Evolutionary conservation across 768 basidiomycete genomes (phyloP).

Genomic region (Mrakia hoshinonis): DNA sequence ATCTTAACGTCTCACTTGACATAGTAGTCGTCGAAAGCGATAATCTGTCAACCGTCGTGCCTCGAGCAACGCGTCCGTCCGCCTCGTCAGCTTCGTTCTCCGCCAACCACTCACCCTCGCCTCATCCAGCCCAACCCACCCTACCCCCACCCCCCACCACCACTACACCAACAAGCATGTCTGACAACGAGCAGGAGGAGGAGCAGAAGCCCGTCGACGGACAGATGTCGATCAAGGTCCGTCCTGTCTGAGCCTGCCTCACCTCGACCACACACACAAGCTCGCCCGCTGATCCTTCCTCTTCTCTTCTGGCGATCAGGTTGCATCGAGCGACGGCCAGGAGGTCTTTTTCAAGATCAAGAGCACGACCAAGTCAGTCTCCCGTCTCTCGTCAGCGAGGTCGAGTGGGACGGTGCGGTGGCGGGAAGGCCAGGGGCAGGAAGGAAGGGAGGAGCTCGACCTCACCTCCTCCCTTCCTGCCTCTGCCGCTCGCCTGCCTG

Average conservation of each 20-base stretch:
- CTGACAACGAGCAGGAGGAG: conserved; percentile 6
- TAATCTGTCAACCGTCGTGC: too few species aligned
- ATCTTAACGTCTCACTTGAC: too few species aligned
- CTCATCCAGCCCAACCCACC: too few species aligned
- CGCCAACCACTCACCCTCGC: background rate
- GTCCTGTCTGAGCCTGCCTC: too few species aligned
- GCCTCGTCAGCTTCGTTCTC: too few species aligned
- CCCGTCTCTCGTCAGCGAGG: too few species aligned
- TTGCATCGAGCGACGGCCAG: conserved; percentile 18
- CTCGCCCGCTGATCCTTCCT: background rate
- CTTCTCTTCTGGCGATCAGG: too few species aligned
- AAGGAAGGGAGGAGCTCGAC: background rate
- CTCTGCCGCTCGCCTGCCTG: background rate
- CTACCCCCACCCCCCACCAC: too few species aligned
- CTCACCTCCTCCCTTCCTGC: background rate
- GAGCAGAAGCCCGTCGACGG: background rate
- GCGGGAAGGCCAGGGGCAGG: too few species aligned
- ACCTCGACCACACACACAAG: background rate
- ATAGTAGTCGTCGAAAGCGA: too few species aligned
- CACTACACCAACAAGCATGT: conserved; percentile 4
- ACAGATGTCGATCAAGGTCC: conserved; percentile 16
- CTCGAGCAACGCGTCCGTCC: too few species aligned
- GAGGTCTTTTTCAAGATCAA: conserved; percentile 27
- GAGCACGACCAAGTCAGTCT: conserved; percentile 23
- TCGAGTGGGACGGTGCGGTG: too few species aligned